Percentiles rank a stretch among this genome's conserved stretches.
Conservation (phyloP, 2,329 filamentous ascomycete genomes). For the Talaromyces sp. region DNA sequence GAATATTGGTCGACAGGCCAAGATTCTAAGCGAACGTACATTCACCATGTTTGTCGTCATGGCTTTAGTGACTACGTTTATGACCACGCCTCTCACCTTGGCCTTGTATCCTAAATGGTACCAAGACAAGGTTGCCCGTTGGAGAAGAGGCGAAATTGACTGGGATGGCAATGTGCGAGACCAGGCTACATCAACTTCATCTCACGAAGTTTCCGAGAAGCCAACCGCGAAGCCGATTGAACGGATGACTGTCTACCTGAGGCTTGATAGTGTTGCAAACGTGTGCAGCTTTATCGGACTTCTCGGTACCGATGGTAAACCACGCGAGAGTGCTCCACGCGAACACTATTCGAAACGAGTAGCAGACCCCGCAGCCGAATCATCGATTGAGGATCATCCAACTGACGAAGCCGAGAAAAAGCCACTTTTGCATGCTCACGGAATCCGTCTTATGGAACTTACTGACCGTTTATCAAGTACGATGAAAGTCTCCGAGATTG, state of each 20-base stretch:
- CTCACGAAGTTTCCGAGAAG: conserved; percentile 36
- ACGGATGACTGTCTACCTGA: conserved; percentile 73
- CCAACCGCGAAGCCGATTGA: conserved; percentile 50
- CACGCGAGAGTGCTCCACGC: conserved; percentile 30
- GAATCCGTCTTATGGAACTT: conserved; percentile 79
- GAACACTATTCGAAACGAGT: conserved; percentile 33
- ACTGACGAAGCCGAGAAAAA: conserved; percentile 22
- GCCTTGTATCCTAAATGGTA: conserved; percentile 75
- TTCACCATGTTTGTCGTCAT: conserved; percentile 96
- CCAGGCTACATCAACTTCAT: neutral
- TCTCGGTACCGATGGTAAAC: conserved; percentile 57
- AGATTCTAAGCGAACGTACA: conserved; percentile 72
- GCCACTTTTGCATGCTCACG: conserved; percentile 67
- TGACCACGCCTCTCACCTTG: conserved; percentile 72
- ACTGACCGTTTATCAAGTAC: conserved; percentile 92
- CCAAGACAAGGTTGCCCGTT: conserved; percentile 67
- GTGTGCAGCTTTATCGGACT: conserved; percentile 79
- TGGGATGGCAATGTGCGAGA: conserved; percentile 66
- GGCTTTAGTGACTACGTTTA: conserved; percentile 81
- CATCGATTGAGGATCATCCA: conserved; percentile 23
- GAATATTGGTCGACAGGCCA: conserved; percentile 79
- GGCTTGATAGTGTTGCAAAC: conserved; percentile 77
- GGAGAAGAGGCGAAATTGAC: conserved; percentile 83
- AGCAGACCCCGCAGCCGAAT: conserved; percentile 8
- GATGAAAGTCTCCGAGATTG: conserved; percentile 84